Evolutionary conservation across 768 basidiomycete genomes (phyloP), one percentile per base, ranked within the genome.

Genomic region (Naganishia randhawae): DNA sequence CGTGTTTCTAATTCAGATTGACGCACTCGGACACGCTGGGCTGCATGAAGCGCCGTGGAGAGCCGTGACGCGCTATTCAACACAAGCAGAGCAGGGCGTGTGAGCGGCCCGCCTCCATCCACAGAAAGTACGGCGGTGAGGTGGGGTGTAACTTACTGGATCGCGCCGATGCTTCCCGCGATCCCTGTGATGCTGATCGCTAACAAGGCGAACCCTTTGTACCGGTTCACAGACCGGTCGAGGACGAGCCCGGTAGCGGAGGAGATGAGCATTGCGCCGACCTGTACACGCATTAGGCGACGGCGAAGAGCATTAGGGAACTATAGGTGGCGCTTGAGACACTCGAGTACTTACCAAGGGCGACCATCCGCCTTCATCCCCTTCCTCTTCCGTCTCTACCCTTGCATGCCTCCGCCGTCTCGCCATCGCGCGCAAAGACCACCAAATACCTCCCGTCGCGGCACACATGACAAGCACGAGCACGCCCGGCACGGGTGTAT

Each of bases 111-210:
- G 7, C 37, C 37, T 39, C 4, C 29, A 51, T 41, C 4, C 35
- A 17, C 27, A 33, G 25, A 13, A 51, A 53, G 27, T 53, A n/a
- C 4, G 9, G 16, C 31, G 50, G n/a, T 33, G 27, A 29, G 8
- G 16, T 39, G 50, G 50, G 25, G 17, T 19, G 6, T 1, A 8
- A 65, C 69, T 45, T 37, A 71, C 70, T 79, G 87, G 73, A 98
- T 92, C 16, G 91, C 88, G 3, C 94, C 94, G 3, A 93, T 88
- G 48, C 88, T 87, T 13, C 94, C 95, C 0, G 92, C 90, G 16
- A 99, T 74, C 87, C 92, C 92, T 35, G 90, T 90, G 69, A 96
- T 89, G 2, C 92, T 90, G 14, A 94, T 85, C 0, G 90, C 89
- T 16, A 99, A 83, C 0, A 97, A 80, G 0, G 90, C 92, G 75